Base-by-base conservation (phyloP, 2,329 filamentous ascomycete species). In the Aspergillus sp. region DNA sequence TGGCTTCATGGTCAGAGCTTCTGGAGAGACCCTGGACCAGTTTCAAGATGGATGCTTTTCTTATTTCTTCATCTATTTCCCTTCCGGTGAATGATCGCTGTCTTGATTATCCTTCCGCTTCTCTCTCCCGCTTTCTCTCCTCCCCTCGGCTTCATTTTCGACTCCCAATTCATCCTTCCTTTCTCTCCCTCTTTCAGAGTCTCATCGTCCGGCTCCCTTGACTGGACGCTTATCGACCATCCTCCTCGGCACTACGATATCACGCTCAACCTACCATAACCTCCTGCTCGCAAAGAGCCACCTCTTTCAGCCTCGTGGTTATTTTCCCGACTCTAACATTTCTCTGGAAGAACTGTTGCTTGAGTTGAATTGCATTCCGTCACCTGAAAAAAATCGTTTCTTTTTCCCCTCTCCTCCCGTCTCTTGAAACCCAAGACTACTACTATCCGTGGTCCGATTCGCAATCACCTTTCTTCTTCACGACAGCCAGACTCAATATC, bases 1-100 rank as follows among this genome's bases (percentile, higher is more conserved):
- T 55, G 60, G 51, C 58, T 62, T 54, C 56, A 67, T 68, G 66
- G 65, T 63, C 66, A 67, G 66, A 68, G 66, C 66, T 68, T 64
- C 65, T 61, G 34, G 54, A 65, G 63, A 64, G 66, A 69, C 67
- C 67, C 66, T 68, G 67, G 66, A 65, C 61, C 52, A 57, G 67
- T 69, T 69, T 69, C 67, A 69, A 66, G 67, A 69, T 69, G 63
- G 60, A 56, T 61, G 51, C 54, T 48, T 50, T 54, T 58, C 56
- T 46, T 54, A 57, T 54, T 59, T 60, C 54, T 54, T 63, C 59
- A 58, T 62, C 56, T 56, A 47, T 62, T 64, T 62, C 47, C 34
- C 43, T 45, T 57, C 41, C 52, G 38, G 34, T 60, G 30, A 41
- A 17, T 54, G 51, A 34, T 47, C 54, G 54, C 56, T 49, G 30